These are phyloP conservation scores for Malus hybrid DNA, from an alignment of 331 rosid genomes.

Conservation along the genomic window DNA sequence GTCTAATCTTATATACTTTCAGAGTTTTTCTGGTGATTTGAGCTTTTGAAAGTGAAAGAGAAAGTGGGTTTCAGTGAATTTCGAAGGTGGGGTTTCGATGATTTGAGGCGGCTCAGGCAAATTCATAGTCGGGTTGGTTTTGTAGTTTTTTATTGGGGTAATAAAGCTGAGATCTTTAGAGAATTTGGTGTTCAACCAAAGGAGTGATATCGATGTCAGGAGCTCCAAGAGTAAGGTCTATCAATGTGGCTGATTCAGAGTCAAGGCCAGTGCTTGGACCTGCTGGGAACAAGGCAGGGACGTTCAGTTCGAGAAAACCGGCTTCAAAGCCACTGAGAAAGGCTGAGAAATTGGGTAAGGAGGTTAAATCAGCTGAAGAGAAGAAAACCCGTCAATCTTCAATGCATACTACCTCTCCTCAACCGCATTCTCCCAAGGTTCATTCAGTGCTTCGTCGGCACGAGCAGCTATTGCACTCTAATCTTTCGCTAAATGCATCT, in stretches of 20 bases:
- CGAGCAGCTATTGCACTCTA: constrained; percentile 65
- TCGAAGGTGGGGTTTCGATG: constrained; percentile 16
- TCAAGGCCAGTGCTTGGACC: constrained; percentile 67
- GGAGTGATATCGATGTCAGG: constrained; percentile 49
- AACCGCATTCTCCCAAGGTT: constrained; percentile 36
- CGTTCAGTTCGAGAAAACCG: constrained; percentile 44
- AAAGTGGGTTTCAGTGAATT: constrained; percentile 19
- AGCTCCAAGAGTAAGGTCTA: constrained; percentile 76
- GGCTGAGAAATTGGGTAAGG: constrained; percentile 42
- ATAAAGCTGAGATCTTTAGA: background rate
- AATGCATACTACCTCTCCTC: constrained; percentile 33
- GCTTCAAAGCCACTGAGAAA: constrained; percentile 52
- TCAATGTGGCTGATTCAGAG: constrained; percentile 72
- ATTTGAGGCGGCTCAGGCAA: background rate
- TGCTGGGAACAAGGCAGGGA: constrained; percentile 60
- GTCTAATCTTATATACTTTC: background rate
- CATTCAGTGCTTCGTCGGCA: constrained; percentile 64
- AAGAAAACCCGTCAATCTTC: constrained; percentile 43
- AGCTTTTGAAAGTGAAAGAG: constrained; percentile 12
- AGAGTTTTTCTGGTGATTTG: constrained; percentile 1
- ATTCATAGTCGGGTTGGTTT: background rate
- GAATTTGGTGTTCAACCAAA: constrained; percentile 4
- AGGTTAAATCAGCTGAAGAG: constrained; percentile 42
- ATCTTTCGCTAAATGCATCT: constrained; percentile 65
- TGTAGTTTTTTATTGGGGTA: background rate